These are phyloP conservation scores for Sutorius eximius DNA, from an alignment of 1,284 basidiomycete genomes.

Conservation along the genomic window DNA sequence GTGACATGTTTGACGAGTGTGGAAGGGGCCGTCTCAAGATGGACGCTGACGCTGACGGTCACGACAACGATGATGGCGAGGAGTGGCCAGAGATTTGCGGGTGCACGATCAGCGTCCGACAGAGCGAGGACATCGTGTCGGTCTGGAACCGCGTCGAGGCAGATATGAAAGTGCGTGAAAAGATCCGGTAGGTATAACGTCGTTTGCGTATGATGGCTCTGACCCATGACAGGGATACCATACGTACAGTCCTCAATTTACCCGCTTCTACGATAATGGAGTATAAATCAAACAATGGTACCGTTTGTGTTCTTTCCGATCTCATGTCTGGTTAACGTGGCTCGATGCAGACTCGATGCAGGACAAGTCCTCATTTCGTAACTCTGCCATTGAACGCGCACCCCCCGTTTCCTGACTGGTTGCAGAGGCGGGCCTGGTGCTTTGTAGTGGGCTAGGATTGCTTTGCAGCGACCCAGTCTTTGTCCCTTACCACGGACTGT, in stretches of 20 bases:
- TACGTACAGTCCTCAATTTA: slow-evolving; percentile 65
- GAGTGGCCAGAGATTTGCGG: slow-evolving; percentile 80
- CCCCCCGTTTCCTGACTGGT: slow-evolving; percentile 32
- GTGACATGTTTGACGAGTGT: slow-evolving; percentile 75
- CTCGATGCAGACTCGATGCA: slow-evolving; percentile 69
- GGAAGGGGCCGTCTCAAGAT: slow-evolving; percentile 30
- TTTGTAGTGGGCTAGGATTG: background rate
- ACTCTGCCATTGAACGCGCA: slow-evolving; percentile 59
- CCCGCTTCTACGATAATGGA: slow-evolving; percentile 75
- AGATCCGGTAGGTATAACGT: slow-evolving; percentile 58
- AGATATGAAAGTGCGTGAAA: slow-evolving; percentile 65
- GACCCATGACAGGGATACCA: slow-evolving; percentile 54
- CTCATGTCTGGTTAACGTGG: background rate
- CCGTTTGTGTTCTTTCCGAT: background rate
- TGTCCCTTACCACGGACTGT: slow-evolving; percentile 3
- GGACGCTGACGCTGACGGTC: slow-evolving; percentile 32
- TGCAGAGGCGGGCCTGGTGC: background rate
- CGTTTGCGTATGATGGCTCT: background rate
- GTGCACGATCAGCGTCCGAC: slow-evolving; percentile 79
- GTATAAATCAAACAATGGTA: slow-evolving; percentile 84
- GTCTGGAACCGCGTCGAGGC: slow-evolving; percentile 76
- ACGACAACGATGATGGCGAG: slow-evolving; percentile 40
- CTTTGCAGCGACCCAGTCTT: slow-evolving; percentile 1
- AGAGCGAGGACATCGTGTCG: slow-evolving; percentile 80
- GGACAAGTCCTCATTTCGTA: slow-evolving; percentile 79